phyloP scores from a whole-genome alignment of 2,329 filamentous ascomycete genomes.

The Aspergillus tubingensis region DNA sequence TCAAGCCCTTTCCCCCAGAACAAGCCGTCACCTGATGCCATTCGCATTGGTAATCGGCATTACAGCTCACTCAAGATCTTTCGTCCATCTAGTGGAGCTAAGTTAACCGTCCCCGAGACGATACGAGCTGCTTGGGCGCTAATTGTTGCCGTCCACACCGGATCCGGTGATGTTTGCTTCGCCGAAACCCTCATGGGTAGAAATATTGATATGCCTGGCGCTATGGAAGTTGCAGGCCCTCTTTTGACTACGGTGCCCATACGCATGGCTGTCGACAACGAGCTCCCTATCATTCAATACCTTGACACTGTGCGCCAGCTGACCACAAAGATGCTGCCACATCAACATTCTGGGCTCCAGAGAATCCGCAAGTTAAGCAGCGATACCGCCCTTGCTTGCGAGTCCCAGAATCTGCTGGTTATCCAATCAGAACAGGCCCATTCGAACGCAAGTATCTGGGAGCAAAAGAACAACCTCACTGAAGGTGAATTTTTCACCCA shows the following conservation, averaged over 20 bases:
- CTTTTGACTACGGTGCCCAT: conserved; percentile 40
- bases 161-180: conserved; percentile 53
- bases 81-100: conserved; percentile 20
- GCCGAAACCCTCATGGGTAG: conserved; percentile 58
- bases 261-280: conserved; percentile 42
- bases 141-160: conserved; percentile 52
- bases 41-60: conserved; percentile 29
- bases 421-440: conserved; percentile 39
- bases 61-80: conserved; percentile 26
- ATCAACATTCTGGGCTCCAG: conserved; percentile 64
- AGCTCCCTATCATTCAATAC: conserved; percentile 49
- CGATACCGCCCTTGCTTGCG: conserved; percentile 47
- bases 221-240: conserved; percentile 53
- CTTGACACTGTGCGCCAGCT: conserved; percentile 60
- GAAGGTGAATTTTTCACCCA: conserved; percentile 61
- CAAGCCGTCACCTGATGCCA: conserved; percentile 22
- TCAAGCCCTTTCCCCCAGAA: conserved; percentile 33
- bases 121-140: conserved; percentile 57
- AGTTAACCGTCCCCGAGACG: conserved; percentile 51
- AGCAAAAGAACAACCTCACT: conserved; percentile 51
- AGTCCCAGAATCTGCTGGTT: conserved; percentile 51
- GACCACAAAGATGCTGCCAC: conserved; percentile 60
- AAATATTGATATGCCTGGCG: conserved; percentile 52
- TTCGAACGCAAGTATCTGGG: conserved; percentile 32
- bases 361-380: conserved; percentile 57